Base-by-base conservation (phyloP, 139 green algal genomes). In the Ettlia oleoabundans region DNA sequence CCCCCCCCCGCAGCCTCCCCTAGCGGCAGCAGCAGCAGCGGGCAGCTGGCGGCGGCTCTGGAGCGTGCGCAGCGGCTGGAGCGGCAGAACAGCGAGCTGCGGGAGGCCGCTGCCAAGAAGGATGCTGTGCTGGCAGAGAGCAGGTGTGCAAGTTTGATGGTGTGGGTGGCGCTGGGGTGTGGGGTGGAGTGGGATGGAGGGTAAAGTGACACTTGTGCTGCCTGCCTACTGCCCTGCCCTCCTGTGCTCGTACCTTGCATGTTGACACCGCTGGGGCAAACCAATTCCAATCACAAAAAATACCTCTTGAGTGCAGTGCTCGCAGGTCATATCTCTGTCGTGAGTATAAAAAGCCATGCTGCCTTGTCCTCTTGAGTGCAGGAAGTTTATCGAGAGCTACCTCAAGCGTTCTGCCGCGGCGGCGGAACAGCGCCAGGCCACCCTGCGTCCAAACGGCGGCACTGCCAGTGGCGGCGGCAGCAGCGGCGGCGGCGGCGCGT, bases 121-220 rank as follows among this genome's bases (percentile, higher is more conserved):
- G 79, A 84, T 22, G 79, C 79, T 1, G 53, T 84, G 52, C 79
- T 84, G n/a, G 79, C 79, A 13, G 47, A 84, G 78, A 80, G 73
- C 73, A 28, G 73, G 53, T 67, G 52, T 2, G 71, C n/a, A 22
- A 19, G 67, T 58, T 37, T 32, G 37, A 10, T 68, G 10, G 7
- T 38, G 3, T 40, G 26, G 10, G 30, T 19, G 47, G 32, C 18
- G 30, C 33, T 51, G n/a, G n/a, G n/a, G n/a, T n/a, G n/a, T n/a
- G n/a, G n/a, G n/a, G n/a, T n/a, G n/a, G n/a, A n/a, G n/a, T n/a
- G n/a, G n/a, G n/a, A n/a, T n/a, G n/a, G n/a, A n/a, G n/a, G n/a
- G n/a, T n/a, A n/a, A n/a, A n/a, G n/a, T n/a, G n/a, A n/a, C n/a
- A n/a, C n/a, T n/a, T n/a, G n/a, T 35, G 2, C 35, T 73, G 65